Evolutionary conservation across 495 filamentous ascomycete genomes (phyloP).

Genomic region (Penicillium paradoxum): DNA sequence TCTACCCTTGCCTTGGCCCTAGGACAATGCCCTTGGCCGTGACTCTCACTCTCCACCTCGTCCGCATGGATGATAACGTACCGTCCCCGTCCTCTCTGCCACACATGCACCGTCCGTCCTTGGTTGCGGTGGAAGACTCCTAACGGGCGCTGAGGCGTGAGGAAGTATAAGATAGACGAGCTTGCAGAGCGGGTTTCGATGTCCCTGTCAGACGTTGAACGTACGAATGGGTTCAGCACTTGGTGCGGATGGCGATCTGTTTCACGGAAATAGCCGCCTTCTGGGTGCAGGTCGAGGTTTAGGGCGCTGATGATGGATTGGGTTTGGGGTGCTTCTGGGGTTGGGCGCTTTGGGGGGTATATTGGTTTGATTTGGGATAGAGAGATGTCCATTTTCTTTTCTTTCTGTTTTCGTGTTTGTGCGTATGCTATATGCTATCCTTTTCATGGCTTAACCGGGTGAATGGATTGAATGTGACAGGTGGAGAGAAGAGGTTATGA

Average conservation of each 20-base stretch:
- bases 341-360: slow-evolving; percentile 4
- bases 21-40: not conserved
- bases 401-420: not conserved
- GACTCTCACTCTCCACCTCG: slow-evolving; percentile 23
- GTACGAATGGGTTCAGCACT: slow-evolving; percentile 46
- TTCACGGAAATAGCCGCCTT: slow-evolving; percentile 62
- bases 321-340: slow-evolving; percentile 29
- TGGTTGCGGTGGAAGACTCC: slow-evolving; percentile 58
- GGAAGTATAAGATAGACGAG: slow-evolving; percentile 53
- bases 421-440: too few relatives aligned
- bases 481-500: too few relatives aligned
- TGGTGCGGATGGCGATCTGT: slow-evolving; percentile 51
- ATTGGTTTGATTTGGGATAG: slow-evolving; percentile 10
- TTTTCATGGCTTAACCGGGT: too few relatives aligned
- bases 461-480: too few relatives aligned
- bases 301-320: slow-evolving; percentile 41
- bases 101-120: slow-evolving; percentile 56
- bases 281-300: slow-evolving; percentile 47
- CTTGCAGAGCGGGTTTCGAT: not conserved
- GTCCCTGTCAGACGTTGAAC: not conserved
- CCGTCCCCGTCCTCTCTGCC: slow-evolving; percentile 53
- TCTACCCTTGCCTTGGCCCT: slow-evolving; percentile 45
- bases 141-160: slow-evolving; percentile 51
- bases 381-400: slow-evolving; percentile 12
- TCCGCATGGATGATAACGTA: slow-evolving; percentile 59